phyloP scores from a whole-genome alignment of 352 stramenopile genomes.

The Paralagenidium karlingii region DNA sequence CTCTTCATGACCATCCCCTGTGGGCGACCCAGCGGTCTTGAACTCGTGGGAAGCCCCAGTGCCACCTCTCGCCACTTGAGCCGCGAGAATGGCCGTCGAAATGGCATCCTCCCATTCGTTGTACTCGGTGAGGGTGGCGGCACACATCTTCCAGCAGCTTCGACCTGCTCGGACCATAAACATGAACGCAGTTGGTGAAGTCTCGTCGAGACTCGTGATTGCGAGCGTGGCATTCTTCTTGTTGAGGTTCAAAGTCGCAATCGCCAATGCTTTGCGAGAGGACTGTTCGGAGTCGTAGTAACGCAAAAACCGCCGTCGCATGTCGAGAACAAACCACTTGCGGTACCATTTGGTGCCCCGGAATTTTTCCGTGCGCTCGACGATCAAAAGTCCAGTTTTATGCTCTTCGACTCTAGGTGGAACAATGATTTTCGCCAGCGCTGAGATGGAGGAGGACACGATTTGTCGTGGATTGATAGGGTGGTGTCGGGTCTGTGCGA shows the following conservation, averaged over 20 bases:
- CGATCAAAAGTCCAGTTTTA: slow-evolving; percentile 45
- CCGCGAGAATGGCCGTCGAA: slow-evolving; percentile 45
- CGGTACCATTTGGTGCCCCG: slow-evolving; percentile 61
- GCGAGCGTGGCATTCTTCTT: slow-evolving; percentile 49
- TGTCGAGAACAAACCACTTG: slow-evolving; percentile 71
- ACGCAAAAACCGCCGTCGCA: slow-evolving; percentile 37
- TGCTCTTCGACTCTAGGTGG: slow-evolving; percentile 10
- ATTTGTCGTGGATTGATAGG: slow-evolving; percentile 47
- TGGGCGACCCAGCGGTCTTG: too few relatives aligned
- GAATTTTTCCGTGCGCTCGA: slow-evolving; percentile 62
- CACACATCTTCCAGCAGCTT: slow-evolving; percentile 60
- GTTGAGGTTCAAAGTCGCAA: slow-evolving; percentile 47
- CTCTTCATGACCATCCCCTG: too few relatives aligned
- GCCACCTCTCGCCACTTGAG: too few relatives aligned
- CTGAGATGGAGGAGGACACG: slow-evolving; percentile 60
- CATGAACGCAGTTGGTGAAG: slow-evolving; percentile 47
- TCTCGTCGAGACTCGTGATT: slow-evolving; percentile 41
- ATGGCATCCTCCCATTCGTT: slow-evolving; percentile 68
- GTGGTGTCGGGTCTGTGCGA: slow-evolving; percentile 40
- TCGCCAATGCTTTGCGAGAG: slow-evolving; percentile 32
- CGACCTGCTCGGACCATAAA: slow-evolving; percentile 53
- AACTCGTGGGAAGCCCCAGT: too few relatives aligned
- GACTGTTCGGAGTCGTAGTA: slow-evolving; percentile 66
- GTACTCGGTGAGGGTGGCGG: slow-evolving; percentile 30
- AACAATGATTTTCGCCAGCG: slow-evolving; percentile 54